These are phyloP conservation scores for Penicillium verrucosum DNA, from an alignment of 2,329 filamentous ascomycete species.

Conservation along the genomic window DNA sequence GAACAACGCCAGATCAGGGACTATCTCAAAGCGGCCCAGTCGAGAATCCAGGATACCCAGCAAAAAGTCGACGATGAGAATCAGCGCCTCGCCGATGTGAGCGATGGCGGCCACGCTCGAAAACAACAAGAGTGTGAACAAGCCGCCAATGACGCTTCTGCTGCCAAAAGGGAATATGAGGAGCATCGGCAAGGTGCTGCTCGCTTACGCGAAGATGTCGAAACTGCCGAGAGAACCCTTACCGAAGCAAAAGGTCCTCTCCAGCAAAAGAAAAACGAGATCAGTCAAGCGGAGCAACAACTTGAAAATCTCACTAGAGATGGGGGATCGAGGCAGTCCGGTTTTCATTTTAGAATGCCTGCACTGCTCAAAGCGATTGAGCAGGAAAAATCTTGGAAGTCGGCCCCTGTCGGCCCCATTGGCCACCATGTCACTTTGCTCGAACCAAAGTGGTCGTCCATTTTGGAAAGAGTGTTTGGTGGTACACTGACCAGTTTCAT, in stretches of 20 bases:
- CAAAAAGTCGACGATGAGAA: constrained; percentile 49
- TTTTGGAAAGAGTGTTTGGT: constrained; percentile 77
- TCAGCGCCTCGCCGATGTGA: constrained; percentile 61
- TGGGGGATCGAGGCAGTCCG: constrained; percentile 58
- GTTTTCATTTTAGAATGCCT: constrained; percentile 62
- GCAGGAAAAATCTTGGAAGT: constrained; percentile 64
- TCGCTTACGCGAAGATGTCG: constrained; percentile 36
- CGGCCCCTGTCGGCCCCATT: constrained; percentile 77
- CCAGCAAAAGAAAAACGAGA: constrained; percentile 52
- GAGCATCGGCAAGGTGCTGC: constrained; percentile 39
- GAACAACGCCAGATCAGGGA: constrained; percentile 65
- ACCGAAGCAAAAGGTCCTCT: constrained; percentile 25
- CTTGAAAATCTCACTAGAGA: constrained; percentile 55
- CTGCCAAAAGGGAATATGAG: constrained; percentile 44
- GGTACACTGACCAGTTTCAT: constrained; percentile 70
- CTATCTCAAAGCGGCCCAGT: constrained; percentile 54
- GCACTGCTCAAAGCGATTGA: constrained; percentile 66
- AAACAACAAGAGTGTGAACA: constrained; percentile 60
- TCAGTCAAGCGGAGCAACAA: constrained; percentile 51
- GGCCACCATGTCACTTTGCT: constrained; percentile 72
- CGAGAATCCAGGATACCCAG: constrained; percentile 41
- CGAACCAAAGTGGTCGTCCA: constrained; percentile 76
- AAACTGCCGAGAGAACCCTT: constrained; percentile 34
- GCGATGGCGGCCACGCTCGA: constrained; percentile 65
- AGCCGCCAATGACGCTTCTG: constrained; percentile 51